Percentiles rank a stretch among this genome's conserved stretches.
phyloP scores from a whole-genome alignment of 164 flowering plant genomes.

The Nelumbo lutea region DNA sequence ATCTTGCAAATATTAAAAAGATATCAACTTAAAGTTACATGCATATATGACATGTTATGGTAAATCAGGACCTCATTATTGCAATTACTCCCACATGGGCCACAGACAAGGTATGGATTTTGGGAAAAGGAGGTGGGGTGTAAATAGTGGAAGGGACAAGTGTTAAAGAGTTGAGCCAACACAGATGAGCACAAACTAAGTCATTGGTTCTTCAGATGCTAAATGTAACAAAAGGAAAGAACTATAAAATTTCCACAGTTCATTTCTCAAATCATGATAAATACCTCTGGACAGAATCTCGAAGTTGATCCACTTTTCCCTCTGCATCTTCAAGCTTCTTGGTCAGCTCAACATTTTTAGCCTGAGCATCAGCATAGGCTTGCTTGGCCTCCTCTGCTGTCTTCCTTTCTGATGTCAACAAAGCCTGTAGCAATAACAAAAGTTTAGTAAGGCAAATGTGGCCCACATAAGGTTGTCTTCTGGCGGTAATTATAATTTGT shows the following conservation, averaged over 20 bases:
- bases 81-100: not conserved
- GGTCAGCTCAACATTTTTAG: slow-evolving; percentile 47
- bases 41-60: not conserved
- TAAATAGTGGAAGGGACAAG: not conserved
- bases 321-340: slow-evolving; percentile 70
- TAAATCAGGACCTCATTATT: not conserved
- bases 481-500: not conserved
- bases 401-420: slow-evolving; percentile 48
- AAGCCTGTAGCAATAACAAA: slow-evolving; percentile 39
- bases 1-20: not conserved
- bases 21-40: not conserved
- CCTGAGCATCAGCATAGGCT: slow-evolving; percentile 46
- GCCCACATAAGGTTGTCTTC: not conserved
- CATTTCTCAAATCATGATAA: slow-evolving; percentile 8
- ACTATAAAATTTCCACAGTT: slow-evolving; percentile 1
- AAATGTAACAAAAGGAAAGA: not conserved
- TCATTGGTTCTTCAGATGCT: not conserved
- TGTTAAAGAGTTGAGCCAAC: not conserved
- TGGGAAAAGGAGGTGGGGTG: too few species aligned
- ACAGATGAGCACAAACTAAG: not conserved
- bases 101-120: not conserved
- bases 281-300: slow-evolving; percentile 89
- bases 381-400: slow-evolving; percentile 56
- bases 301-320: slow-evolving; percentile 63
- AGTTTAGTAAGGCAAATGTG: not conserved